Evolutionary conservation across 208 protist genomes (phyloP), one percentile per base, ranked within the genome.

Genomic region (Trypanosoma rangeli): DNA sequence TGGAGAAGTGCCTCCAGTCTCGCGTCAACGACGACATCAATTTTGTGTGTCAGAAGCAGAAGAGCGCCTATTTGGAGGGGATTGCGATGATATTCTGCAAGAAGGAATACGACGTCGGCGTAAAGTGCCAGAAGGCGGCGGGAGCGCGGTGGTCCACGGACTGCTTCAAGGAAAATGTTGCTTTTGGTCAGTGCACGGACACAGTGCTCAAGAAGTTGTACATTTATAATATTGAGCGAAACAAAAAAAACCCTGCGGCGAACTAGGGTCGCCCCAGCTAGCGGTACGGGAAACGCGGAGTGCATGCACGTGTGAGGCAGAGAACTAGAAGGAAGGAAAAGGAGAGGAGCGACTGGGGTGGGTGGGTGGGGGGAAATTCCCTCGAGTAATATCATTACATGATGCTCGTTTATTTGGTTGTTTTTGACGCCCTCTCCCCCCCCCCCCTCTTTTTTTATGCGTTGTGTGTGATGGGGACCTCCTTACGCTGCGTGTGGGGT

Each of bases 1-100:
- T 94, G 37, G 86, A 94, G 70, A 57, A 73, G 54, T 94, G 89
- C 39, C 54, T 94, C 49, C 76, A 92, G 69, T 84, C 79, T 1
- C 82, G 84, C 59, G 82, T 94, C 55, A 94, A 94, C 70, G 85
- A 91, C 53, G 89, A 94, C 57, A 90, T 94, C 64, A 94, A 94
- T 68, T 93, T 91, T 78, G 86, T 92, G 22, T 94, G 89, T 28
- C 84, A 94, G 70, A 71, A 73, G 39, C 85, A 93, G 59, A 92
- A 91, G 65, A 82, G 79, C 1, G 83, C 73, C 7, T 94, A 94
- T 67, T 73, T 94, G 22, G 74, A 89, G 48, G 89, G 86, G 22
- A 83, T 94, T 33, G 86, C 89, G 0, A 62, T 83, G 44, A 59
- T 84, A 22, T 94, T 94, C 60, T 94, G 89, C 74, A 76, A 79